Percentiles rank a stretch among this genome's conserved stretches.
phyloP scores from a whole-genome alignment of 2,329 filamentous ascomycete genomes.

The Myriosclerotinia curreyana region DNA sequence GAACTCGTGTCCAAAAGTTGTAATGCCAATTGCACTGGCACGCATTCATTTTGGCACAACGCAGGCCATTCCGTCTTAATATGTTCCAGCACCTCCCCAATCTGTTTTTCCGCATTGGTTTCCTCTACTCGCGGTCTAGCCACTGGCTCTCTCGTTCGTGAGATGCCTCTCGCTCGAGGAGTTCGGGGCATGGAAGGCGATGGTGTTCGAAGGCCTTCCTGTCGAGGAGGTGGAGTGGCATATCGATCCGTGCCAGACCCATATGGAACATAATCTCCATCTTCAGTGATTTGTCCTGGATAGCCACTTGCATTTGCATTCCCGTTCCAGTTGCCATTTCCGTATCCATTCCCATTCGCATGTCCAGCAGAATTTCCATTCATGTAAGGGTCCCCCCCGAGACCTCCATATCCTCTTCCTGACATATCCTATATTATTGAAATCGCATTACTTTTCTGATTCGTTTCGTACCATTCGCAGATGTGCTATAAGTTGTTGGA shows the following conservation, averaged over 20 bases:
- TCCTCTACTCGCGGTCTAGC: constrained; percentile 26
- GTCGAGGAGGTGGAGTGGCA: constrained; percentile 29
- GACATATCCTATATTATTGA: constrained; percentile 34
- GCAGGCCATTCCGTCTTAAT: constrained; percentile 89
- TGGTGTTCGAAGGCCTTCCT: constrained; percentile 19
- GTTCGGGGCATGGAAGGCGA: constrained; percentile 29
- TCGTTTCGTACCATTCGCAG: constrained; percentile 30
- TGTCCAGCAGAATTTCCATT: constrained; percentile 30
- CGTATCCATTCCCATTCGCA: constrained; percentile 18
- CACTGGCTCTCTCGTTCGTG: constrained; percentile 28
- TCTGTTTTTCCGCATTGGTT: constrained; percentile 37
- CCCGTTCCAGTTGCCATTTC: constrained; percentile 17
- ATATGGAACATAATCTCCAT: constrained; percentile 39
- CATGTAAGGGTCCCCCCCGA: constrained; percentile 36
- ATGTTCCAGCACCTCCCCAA: constrained; percentile 62
- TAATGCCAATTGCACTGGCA: constrained; percentile 91
- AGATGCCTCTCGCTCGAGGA: constrained; percentile 25
- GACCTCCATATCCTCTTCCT: constrained; percentile 37
- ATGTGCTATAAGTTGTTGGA: not conserved
- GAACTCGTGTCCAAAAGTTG: constrained; percentile 94
- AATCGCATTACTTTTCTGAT: constrained; percentile 27
- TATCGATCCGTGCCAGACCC: too few species aligned
- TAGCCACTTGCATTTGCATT: constrained; percentile 30
- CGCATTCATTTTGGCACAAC: constrained; percentile 83
- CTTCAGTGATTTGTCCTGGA: constrained; percentile 28